Conservation (phyloP, 495 filamentous ascomycete species). For the Cudoniella acicularis region DNA sequence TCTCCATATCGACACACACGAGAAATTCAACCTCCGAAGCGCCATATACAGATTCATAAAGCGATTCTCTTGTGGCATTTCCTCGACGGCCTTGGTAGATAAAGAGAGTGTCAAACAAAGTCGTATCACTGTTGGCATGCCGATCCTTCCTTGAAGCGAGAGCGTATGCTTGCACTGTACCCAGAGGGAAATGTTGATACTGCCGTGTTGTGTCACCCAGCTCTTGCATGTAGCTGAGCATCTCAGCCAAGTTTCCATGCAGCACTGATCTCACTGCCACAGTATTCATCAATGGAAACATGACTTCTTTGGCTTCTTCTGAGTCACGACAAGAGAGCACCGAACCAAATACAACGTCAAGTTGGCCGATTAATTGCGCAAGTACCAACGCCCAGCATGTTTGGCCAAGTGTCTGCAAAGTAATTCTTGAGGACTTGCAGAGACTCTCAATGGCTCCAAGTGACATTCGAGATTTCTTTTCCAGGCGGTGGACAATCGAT, state of each 20-base stretch:
- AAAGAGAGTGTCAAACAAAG: conserved; percentile 66
- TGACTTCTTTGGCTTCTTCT: conserved; percentile 50
- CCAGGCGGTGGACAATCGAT: conserved; percentile 36
- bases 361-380: conserved; percentile 44
- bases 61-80: conserved; percentile 5
- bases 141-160: conserved; percentile 22
- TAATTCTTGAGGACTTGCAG: conserved; percentile 54
- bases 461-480: conserved; percentile 39
- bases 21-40: conserved; percentile 69
- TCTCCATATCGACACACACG: conserved; percentile 75
- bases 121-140: conserved; percentile 25
- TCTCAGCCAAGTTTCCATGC: conserved; percentile 55
- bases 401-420: conserved; percentile 61
- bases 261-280: conserved; percentile 60
- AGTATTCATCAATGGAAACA: conserved; percentile 80
- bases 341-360: conserved; percentile 68
- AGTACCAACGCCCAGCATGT: conserved; percentile 63
- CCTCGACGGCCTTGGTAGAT: conserved; percentile 54
- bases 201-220: conserved; percentile 46
- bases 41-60: conserved; percentile 57
- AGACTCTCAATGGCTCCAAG: conserved; percentile 39
- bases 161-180: conserved; percentile 53
- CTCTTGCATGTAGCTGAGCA: conserved; percentile 63
- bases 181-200: conserved; percentile 64
- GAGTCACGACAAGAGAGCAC: conserved; percentile 67